Base-by-base conservation (phyloP, 2,329 filamentous ascomycete species). In the Fusarium avenaceum region DNA sequence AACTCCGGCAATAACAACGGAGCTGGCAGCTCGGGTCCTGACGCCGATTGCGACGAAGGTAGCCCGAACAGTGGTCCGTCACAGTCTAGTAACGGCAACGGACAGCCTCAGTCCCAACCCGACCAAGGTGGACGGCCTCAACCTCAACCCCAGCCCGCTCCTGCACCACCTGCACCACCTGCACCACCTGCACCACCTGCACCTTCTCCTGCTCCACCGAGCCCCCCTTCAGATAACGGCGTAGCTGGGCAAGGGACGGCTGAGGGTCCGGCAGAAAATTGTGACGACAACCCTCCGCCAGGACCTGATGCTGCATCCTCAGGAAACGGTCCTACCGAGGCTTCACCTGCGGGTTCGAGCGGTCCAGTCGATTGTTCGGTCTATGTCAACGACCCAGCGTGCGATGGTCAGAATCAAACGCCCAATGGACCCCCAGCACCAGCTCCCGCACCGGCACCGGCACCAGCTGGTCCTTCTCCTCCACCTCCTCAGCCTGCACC, bases 101-200 rank as follows among this genome's bases (percentile, higher is more conserved):
- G 35, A 22, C 53, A 49, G 30, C 20, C 42, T 30, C 38, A 43
- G 8, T 30, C 39, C 44, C 38, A 9, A 11, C 35, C 48, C 17
- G 22, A 32, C 38, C 61, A 50, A 24, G 50, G 42, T 15, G 50
- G 40, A 6, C 64, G 50, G n/a, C 30, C 65, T 22, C 65, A 57
- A 14, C 17, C 51, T 43, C 33, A 38, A 26, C 60, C 44, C 53
- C 66, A 38, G 30, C 24, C 30, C 30, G 30, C 30, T 14, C 39
- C 64, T 17, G 24, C 44, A 13, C 35, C n/a, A n/a, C 19, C 19
- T 2, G 19, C 19, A 19, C 19, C 19, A 19, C 38, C 51, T 19
- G 44, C n/a, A 22, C 47, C 57, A n/a, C 19, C 19, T 2, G 19
- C 19, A 19, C 19, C 19, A 19, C 38, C 51, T 19, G 44, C n/a